These are phyloP conservation scores for Neurospora sp. DNA, from an alignment of 495 filamentous ascomycete genomes.

Conservation along the genomic window DNA sequence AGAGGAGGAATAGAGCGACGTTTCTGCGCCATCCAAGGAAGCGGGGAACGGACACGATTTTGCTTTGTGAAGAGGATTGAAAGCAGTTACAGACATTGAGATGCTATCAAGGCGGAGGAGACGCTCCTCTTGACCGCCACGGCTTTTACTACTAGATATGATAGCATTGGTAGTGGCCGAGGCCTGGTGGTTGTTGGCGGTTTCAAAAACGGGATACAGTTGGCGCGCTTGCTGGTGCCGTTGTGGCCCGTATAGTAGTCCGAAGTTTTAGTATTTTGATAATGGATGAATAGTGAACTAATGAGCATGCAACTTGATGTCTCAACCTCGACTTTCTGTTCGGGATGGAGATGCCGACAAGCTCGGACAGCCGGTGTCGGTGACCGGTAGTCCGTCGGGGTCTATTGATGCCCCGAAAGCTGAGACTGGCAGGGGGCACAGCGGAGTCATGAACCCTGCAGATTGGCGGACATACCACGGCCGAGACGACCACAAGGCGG, in stretches of 20 bases:
- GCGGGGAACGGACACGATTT: not conserved
- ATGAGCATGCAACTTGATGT: not conserved
- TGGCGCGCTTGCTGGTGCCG: not conserved
- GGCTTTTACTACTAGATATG: not conserved
- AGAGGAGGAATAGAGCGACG: constrained; percentile 1
- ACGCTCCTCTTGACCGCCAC: not conserved
- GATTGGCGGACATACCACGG: not conserved
- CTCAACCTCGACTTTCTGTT: not conserved
- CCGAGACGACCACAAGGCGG: not conserved
- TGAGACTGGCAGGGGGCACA: not conserved
- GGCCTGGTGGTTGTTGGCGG: not conserved
- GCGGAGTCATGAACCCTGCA: not conserved
- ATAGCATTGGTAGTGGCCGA: not conserved
- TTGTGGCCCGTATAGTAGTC: not conserved
- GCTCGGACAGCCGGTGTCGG: not conserved
- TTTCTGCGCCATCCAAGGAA: not conserved
- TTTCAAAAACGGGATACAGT: not conserved
- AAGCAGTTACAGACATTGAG: not conserved
- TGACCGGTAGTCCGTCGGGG: not conserved
- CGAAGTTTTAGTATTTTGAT: not conserved
- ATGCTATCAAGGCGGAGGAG: not conserved
- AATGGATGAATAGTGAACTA: not conserved
- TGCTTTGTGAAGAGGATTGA: constrained; percentile 4
- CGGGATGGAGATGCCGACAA: not conserved
- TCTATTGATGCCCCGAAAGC: not conserved